These are phyloP conservation scores for Sporisorium graminicola DNA, from an alignment of 1,284 basidiomycete species.

Conservation along the genomic window DNA sequence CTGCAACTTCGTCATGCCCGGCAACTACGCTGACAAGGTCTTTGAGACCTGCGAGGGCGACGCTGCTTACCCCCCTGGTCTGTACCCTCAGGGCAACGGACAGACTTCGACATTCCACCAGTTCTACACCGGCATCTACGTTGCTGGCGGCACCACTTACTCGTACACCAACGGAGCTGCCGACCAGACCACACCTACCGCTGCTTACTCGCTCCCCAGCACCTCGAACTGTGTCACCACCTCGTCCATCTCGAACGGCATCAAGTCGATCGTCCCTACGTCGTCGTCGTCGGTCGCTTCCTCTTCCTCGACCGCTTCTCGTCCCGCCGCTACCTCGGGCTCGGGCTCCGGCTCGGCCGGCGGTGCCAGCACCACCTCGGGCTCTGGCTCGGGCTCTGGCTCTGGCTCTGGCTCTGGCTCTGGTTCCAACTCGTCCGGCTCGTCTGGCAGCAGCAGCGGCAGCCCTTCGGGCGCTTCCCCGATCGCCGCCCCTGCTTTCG, in stretches of 20 bases:
- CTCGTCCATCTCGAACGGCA: conserved; percentile 61
- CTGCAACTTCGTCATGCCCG: conserved; percentile 71
- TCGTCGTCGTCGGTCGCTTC: conserved; percentile 10
- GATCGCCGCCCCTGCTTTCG: conserved; percentile 29
- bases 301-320: conserved; percentile 7
- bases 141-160: conserved; percentile 42
- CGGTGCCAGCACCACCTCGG: conserved; percentile 13
- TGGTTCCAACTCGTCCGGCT: conserved; percentile 1
- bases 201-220: conserved; percentile 64
- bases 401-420: conserved; percentile 16
- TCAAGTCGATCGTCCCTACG: conserved; percentile 44
- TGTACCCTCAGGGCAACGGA: conserved; percentile 60
- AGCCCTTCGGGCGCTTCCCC: conserved; percentile 29
- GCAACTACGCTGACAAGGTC: conserved; percentile 59
- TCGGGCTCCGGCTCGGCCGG: conserved; percentile 16
- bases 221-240: conserved; percentile 61
- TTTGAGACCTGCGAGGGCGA: conserved; percentile 69
- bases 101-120: conserved; percentile 65
- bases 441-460: conserved; percentile 10
- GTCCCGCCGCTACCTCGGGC: not conserved
- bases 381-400: conserved; percentile 1
- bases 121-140: conserved; percentile 61
- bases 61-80: conserved; percentile 68
- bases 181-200: conserved; percentile 57
- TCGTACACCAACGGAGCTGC: conserved; percentile 65